Evolutionary conservation across 2,329 filamentous ascomycete species (phyloP).

Genomic region (Albophoma yamanashiensis): DNA sequence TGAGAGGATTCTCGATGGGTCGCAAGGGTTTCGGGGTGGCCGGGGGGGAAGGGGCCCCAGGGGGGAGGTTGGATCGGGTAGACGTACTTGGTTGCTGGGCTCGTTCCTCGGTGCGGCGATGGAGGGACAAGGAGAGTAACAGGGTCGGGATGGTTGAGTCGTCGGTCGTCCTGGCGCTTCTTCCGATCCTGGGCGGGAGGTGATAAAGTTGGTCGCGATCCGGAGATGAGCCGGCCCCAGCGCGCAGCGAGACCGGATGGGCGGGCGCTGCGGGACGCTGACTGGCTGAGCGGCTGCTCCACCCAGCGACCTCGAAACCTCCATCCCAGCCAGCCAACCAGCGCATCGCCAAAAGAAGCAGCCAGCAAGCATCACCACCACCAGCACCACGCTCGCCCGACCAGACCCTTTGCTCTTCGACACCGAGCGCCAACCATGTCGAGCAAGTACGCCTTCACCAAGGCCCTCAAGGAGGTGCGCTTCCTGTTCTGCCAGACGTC

Average conservation of each 20-base stretch:
- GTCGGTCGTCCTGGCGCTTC: background rate
- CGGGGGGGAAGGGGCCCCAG: background rate
- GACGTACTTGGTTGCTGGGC: background rate
- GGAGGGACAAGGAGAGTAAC: background rate
- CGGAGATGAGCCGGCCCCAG: background rate
- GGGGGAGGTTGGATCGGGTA: background rate
- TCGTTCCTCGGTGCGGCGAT: background rate
- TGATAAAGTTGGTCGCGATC: background rate
- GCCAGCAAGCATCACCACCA: too few species aligned
- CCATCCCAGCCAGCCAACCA: background rate
- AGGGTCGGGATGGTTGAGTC: background rate
- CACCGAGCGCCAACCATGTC: constrained; percentile 53
- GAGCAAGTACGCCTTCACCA: constrained; percentile 82
- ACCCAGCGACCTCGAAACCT: background rate
- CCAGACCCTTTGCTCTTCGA: too few species aligned
- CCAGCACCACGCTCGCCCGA: too few species aligned
- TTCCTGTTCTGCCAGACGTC: constrained; percentile 96
- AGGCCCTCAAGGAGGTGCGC: constrained; percentile 85
- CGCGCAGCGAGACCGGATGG: background rate
- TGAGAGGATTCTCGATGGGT: background rate
- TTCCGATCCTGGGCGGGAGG: background rate
- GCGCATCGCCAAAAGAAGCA: background rate
- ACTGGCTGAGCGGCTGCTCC: background rate
- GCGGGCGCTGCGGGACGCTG: background rate
- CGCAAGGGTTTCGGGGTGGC: background rate